Evolutionary conservation across 805 yeast species (phyloP), one percentile per base, ranked within the genome.

Genomic region (Osmozyma mogii): DNA sequence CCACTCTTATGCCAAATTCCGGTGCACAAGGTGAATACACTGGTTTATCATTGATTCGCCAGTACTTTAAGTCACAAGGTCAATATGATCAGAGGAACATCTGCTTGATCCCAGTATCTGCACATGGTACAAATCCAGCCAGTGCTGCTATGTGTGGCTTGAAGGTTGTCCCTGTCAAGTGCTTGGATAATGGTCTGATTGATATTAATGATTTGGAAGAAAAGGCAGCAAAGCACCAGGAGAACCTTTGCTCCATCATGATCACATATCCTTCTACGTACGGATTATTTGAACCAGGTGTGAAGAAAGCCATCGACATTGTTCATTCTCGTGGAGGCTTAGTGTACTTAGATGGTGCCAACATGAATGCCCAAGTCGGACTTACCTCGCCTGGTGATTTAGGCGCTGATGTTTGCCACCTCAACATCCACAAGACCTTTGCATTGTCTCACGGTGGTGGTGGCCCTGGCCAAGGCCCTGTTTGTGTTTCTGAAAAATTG

Each of bases 361-460:
- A 92, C 61, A 92, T 92, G 98, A 92, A 92, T 55, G 98, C 98
- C 0, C 98, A 92, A 62, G 95, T 92, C 28, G 98, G 98, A 9
- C 68, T 92, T 36, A 89, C 97, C 0, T 83, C 95, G 5, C 97
- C 98, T 7, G 98, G 97, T 35, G 96, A 87, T 51, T 65, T 92
- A 44, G 97, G 96, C 30, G 97, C 97, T 9, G 98, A 92, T 61
- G 97, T 92, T 24, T 92, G 98, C 57, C 98, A 92, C 50, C 71
- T 92, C 64, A 92, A 92, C 56, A 68, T 92, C 52, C 98, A 92
- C 68, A 92, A 92, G 64, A 92, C 98, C 1, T 92, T 92, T 67
- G 87, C 96, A 26, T 85, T 92, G 50, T 94, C 96, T 32, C 98
- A 92, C 50, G 98, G 98, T 50, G 98, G 98, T 52, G 98, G 98